Conservation (phyloP, 2,329 filamentous ascomycete species). For the Exophiala dermatitidis region DNA sequence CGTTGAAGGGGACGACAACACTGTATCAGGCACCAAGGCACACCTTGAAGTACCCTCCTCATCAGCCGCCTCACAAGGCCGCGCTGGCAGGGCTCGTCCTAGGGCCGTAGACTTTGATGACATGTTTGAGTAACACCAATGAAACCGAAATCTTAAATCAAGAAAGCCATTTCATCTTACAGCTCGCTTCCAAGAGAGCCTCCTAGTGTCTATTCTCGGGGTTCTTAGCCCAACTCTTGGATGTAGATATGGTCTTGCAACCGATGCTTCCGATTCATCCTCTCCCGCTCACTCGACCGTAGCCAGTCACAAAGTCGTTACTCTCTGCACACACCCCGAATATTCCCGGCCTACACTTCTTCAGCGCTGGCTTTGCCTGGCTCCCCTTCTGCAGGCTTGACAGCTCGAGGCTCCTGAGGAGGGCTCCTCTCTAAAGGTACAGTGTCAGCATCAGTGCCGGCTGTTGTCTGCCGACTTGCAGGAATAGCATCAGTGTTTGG, state of each 20-base stretch:
- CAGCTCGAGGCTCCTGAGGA: slow-evolving; percentile 6
- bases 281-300: background rate
- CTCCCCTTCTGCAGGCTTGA: slow-evolving; percentile 14
- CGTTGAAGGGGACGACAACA: too few relatives aligned
- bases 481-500: slow-evolving; percentile 20
- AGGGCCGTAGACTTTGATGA: slow-evolving; percentile 21
- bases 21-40: too few relatives aligned
- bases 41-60: background rate
- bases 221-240: background rate
- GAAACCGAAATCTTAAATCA: background rate
- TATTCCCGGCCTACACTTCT: slow-evolving; percentile 12
- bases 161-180: background rate
- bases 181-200: too few relatives aligned
- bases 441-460: slow-evolving; percentile 12
- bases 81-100: slow-evolving; percentile 5
- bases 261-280: background rate
- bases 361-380: slow-evolving; percentile 18
- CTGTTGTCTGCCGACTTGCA: slow-evolving; percentile 22
- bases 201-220: background rate
- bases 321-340: background rate
- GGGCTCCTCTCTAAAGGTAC: slow-evolving; percentile 11
- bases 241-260: background rate
- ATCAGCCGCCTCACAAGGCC: slow-evolving; percentile 5
- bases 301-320: background rate
- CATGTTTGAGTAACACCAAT: slow-evolving; percentile 16